These are phyloP conservation scores for Parmelia sp. DNA, from an alignment of 495 filamentous ascomycete species.

Conservation along the genomic window DNA sequence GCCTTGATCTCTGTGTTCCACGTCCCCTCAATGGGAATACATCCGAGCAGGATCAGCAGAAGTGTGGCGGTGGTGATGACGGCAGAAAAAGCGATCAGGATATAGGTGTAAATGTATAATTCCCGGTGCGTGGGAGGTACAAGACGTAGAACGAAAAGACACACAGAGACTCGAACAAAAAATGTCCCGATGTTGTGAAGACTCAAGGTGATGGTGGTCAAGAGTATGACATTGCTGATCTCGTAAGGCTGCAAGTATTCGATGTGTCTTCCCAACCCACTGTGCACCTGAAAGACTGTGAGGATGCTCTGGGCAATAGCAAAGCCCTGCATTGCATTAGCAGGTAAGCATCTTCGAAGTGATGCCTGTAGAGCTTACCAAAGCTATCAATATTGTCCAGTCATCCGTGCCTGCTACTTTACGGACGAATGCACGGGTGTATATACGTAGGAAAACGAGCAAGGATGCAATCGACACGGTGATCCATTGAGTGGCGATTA, in stretches of 20 bases:
- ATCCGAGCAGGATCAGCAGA: not conserved
- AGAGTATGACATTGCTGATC: not conserved
- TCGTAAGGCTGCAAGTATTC: not conserved
- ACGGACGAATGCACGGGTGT: not conserved
- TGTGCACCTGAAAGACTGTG: not conserved
- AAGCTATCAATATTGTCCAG: not conserved
- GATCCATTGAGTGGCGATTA: not conserved
- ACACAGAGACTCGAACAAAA: conserved; percentile 6
- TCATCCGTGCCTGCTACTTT: conserved; percentile 1
- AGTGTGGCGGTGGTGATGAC: not conserved
- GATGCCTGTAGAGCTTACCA: not conserved
- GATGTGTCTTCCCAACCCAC: conserved; percentile 6
- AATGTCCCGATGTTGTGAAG: not conserved
- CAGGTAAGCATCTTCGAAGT: not conserved
- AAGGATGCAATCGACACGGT: conserved; percentile 1
- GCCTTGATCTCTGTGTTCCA: not conserved
- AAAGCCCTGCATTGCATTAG: not conserved
- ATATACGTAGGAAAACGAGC: not conserved
- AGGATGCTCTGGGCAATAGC: not conserved
- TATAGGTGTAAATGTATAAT: not conserved
- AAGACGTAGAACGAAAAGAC: conserved; percentile 8
- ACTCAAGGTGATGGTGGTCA: not conserved
- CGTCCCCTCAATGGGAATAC: conserved; percentile 1
- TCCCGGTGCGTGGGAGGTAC: not conserved
- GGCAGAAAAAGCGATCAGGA: not conserved